Evolutionary conservation across 345 rosid species (phyloP), one percentile per base, ranked within the genome.

Genomic region (Hirschfeldia incana): DNA sequence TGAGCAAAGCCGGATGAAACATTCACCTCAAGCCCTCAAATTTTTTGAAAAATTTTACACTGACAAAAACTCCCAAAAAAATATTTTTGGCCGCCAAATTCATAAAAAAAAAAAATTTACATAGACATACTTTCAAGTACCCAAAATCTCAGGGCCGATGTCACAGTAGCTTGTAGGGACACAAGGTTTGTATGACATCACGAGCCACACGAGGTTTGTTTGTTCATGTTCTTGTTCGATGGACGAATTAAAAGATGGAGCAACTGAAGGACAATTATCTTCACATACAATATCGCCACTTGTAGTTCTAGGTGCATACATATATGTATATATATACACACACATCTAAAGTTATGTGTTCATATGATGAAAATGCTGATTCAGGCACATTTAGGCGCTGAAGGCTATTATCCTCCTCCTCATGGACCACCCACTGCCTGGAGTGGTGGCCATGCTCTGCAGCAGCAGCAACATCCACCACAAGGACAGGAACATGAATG

Each of bases 381-480:
- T 72, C 86, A 90, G 94, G 85, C 80, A 69, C 97, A 84, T 36
- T 33, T 83, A 63, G 88, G 90, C 49, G 80, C 81, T 72, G 97
- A 86, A 84, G 89, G 77, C 79, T 94, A 85, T 59, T 72, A 74
- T 69, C 78, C 82, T 79, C 87, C 91, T 70, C 96, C 87, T 39
- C 90, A 87, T 77, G 98, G 89, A 84, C 86, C 77, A 46, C 90
- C 78, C 1, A 84, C 92, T 78, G 85, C 82, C 67, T 78, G 92
- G 73, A 86, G 90, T 88, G 90, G 85, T 84, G 89, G 85, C 73
- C 87, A 87, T 77, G 93, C 89, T 78, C 76, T 82, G 80, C 92
- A 88, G 77, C 81, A 89, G 75, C 51, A 44, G 53, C 53, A 46
- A 66, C 92, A 49, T 49, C 80, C 28, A 21, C 69, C 77, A 44